phyloP scores from a whole-genome alignment of 768 basidiomycete genomes.

The Tulasnella sp. region DNA sequence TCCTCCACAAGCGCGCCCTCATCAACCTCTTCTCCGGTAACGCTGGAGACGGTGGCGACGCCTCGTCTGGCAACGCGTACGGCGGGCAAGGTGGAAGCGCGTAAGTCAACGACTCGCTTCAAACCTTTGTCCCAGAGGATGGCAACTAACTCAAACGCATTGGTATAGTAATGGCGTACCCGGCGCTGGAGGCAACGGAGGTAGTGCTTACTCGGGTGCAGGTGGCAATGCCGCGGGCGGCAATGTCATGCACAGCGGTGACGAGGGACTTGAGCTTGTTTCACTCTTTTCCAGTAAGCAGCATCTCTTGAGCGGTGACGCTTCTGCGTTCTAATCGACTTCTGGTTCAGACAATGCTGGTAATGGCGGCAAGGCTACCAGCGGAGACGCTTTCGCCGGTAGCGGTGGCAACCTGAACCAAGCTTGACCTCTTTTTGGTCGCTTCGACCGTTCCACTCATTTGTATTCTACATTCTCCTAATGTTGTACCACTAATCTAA shows the following conservation, averaged over 20 bases:
- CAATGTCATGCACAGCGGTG: not conserved
- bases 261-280: not conserved
- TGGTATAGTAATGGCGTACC: not conserved
- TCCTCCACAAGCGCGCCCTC: not conserved
- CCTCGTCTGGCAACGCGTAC: not conserved
- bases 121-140: not conserved
- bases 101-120: not conserved
- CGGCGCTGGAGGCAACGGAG: slow-evolving; percentile 11
- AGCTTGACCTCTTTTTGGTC: not conserved
- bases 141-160: not conserved
- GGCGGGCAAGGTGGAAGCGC: not conserved
- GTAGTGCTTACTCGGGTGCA: slow-evolving; percentile 10
- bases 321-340: not conserved
- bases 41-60: not conserved
- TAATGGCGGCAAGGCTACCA: not conserved
- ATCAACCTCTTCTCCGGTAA: not conserved
- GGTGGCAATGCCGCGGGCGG: slow-evolving; percentile 6
- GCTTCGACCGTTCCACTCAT: not conserved
- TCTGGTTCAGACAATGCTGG: not conserved
- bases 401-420: not conserved
- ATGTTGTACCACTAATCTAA: not conserved
- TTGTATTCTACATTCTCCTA: not conserved
- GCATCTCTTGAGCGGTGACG: not conserved
- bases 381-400: not conserved
- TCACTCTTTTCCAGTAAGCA: not conserved